Percentiles rank a stretch among this genome's conserved stretches.
Evolutionary conservation across 2,329 filamentous ascomycete genomes (phyloP).

Genomic region (Zarea fungicola): DNA sequence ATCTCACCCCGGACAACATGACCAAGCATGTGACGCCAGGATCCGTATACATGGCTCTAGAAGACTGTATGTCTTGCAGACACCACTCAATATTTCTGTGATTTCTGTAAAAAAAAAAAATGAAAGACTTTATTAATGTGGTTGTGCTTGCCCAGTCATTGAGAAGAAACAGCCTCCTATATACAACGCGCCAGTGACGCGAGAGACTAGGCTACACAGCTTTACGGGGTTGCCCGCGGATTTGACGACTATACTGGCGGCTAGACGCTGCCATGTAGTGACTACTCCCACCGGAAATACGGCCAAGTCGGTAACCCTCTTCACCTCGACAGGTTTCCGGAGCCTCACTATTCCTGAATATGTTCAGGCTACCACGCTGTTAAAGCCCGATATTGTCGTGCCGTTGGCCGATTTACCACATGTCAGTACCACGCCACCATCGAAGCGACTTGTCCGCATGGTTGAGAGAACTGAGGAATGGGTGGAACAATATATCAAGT

Average conservation of each 20-base stretch:
- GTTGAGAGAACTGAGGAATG: conserved; percentile 79
- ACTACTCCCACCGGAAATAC: conserved; percentile 66
- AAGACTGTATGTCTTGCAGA: conserved; percentile 73
- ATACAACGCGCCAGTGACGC: conserved; percentile 33
- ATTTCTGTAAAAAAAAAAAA: too few species aligned
- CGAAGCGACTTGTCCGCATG: conserved; percentile 77
- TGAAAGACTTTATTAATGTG: neutral
- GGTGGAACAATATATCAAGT: conserved; percentile 61
- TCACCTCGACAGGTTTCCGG: conserved; percentile 82
- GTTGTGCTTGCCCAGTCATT: conserved; percentile 39
- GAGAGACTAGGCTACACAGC: conserved; percentile 56
- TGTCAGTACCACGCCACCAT: conserved; percentile 46
- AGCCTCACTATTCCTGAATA: conserved; percentile 66
- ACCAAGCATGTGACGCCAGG: conserved; percentile 57
- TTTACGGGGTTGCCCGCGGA: conserved; percentile 70
- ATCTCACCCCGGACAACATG: conserved; percentile 82
- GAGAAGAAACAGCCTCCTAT: conserved; percentile 49
- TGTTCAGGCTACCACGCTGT: conserved; percentile 53
- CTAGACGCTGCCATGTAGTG: conserved; percentile 73
- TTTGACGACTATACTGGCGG: conserved; percentile 64
- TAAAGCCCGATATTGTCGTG: conserved; percentile 76
- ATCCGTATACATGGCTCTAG: conserved; percentile 75
- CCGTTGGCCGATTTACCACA: conserved; percentile 66
- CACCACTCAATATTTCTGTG: too few species aligned
- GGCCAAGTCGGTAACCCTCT: conserved; percentile 65